phyloP scores from a whole-genome alignment of 2,329 filamentous ascomycete genomes.

The Alternaria arborescens region DNA sequence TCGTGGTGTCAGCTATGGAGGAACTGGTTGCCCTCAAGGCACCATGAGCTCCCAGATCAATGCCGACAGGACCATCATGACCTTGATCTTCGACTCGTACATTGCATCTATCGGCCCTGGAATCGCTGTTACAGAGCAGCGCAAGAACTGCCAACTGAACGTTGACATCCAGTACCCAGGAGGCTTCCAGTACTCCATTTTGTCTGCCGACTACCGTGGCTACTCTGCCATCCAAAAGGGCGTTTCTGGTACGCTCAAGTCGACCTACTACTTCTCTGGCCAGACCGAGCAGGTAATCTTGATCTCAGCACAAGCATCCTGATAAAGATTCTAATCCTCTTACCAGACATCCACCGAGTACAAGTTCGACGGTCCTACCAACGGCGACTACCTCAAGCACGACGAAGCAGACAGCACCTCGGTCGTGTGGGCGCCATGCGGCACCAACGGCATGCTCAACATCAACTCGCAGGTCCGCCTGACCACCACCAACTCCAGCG shows the following conservation, averaged over 20 bases:
- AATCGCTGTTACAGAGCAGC: slow-evolving; percentile 54
- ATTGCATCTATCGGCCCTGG: slow-evolving; percentile 60
- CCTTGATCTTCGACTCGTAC: slow-evolving; percentile 63
- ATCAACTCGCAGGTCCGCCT: slow-evolving; percentile 63
- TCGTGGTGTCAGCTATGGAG: slow-evolving; percentile 56
- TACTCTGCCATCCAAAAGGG: slow-evolving; percentile 59
- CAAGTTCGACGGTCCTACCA: slow-evolving; percentile 52
- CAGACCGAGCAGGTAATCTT: slow-evolving; percentile 51
- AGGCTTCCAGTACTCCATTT: slow-evolving; percentile 63
- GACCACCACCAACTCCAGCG: slow-evolving; percentile 39
- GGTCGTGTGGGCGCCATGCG: slow-evolving; percentile 63
- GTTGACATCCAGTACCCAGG: slow-evolving; percentile 61
- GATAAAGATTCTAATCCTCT: slow-evolving; percentile 12
- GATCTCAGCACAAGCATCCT: background rate
- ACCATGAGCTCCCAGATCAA: slow-evolving; percentile 56
- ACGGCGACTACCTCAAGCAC: slow-evolving; percentile 52
- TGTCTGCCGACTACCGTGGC: slow-evolving; percentile 63
- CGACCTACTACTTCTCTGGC: slow-evolving; percentile 65
- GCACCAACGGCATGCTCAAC: slow-evolving; percentile 60
- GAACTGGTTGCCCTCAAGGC: slow-evolving; percentile 58
- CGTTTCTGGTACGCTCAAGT: slow-evolving; percentile 59
- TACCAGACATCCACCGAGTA: slow-evolving; percentile 47
- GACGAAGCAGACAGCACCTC: slow-evolving; percentile 56
- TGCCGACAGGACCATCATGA: slow-evolving; percentile 56
- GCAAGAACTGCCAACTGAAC: slow-evolving; percentile 65